phyloP scores from a whole-genome alignment of 2,329 filamentous ascomycete species.

The Nemania sp. region DNA sequence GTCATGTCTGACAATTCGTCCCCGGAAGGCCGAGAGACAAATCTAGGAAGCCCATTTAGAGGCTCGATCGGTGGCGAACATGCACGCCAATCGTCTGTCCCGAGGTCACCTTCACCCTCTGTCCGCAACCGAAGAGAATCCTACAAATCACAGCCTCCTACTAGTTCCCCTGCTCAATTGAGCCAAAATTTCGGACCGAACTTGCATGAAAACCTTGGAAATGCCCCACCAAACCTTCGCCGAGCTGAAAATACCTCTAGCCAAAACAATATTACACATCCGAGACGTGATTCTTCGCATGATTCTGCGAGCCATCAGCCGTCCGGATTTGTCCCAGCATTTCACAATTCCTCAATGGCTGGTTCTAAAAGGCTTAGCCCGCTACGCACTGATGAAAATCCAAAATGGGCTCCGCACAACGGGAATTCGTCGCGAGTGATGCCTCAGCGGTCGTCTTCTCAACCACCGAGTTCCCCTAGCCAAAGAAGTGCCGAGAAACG shows the following conservation, averaged over 20 bases:
- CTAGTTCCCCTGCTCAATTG: conserved; percentile 25
- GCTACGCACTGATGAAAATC: conserved; percentile 26
- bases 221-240: conserved; percentile 19
- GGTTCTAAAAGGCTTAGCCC: conserved; percentile 30
- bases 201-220: conserved; percentile 24
- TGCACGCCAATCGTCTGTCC: conserved; percentile 32
- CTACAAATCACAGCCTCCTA: conserved; percentile 25
- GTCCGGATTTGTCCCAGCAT: conserved; percentile 3
- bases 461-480: conserved; percentile 20
- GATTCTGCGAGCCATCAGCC: conserved; percentile 12
- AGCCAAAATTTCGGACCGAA: conserved; percentile 31
- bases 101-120: conserved; percentile 35
- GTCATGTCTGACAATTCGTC: conserved; percentile 64
- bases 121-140: conserved; percentile 20
- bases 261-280: conserved; percentile 22
- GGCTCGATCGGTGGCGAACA: conserved; percentile 41
- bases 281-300: conserved; percentile 20
- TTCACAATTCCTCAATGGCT: conserved; percentile 15
- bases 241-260: conserved; percentile 29
- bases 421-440: conserved; percentile 24
- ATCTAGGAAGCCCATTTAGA: conserved; percentile 61
- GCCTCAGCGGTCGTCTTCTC: conserved; percentile 22
- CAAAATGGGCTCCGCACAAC: conserved; percentile 23
- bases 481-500: conserved; percentile 25
- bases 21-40: conserved; percentile 54